These are phyloP conservation scores for Claviceps sp. DNA, from an alignment of 2,329 filamentous ascomycete species.

Conservation along the genomic window DNA sequence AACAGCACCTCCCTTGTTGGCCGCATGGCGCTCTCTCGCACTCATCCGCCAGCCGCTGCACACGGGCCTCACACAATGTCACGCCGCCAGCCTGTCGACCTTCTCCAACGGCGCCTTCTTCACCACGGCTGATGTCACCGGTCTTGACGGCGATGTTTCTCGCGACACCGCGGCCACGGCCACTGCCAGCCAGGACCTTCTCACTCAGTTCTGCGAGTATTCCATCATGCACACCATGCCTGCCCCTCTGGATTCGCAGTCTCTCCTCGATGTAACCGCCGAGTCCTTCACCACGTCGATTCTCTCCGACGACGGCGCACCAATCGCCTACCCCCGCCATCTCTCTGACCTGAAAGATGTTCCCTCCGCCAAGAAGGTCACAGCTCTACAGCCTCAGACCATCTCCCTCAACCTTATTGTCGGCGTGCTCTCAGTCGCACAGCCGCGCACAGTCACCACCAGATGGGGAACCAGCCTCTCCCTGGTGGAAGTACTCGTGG, in stretches of 20 bases:
- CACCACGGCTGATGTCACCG: conserved; percentile 28
- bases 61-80: conserved; percentile 40
- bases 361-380: conserved; percentile 52
- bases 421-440: conserved; percentile 59
- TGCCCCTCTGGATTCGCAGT: conserved; percentile 41
- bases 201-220: conserved; percentile 63
- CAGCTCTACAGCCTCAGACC: conserved; percentile 61
- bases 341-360: conserved; percentile 50
- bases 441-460: conserved; percentile 55
- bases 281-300: conserved; percentile 12
- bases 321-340: conserved; percentile 17
- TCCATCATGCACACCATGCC: conserved; percentile 58
- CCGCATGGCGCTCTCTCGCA: conserved; percentile 42
- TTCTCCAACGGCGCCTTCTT: conserved; percentile 32
- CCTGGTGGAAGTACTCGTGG: conserved; percentile 65
- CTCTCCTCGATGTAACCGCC: conserved; percentile 16
- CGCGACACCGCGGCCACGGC: neutral
- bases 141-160: conserved; percentile 5
- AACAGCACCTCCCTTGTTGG: conserved; percentile 15
- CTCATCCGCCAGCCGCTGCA: conserved; percentile 31
- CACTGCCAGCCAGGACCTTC: conserved; percentile 19
- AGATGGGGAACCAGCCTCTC: conserved; percentile 48
- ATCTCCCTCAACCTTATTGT: conserved; percentile 74
- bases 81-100: conserved; percentile 18
- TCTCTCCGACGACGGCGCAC: conserved; percentile 7